Conservation (phyloP, 1,284 basidiomycete genomes). For the Sphaerobolus stellatus region DNA sequence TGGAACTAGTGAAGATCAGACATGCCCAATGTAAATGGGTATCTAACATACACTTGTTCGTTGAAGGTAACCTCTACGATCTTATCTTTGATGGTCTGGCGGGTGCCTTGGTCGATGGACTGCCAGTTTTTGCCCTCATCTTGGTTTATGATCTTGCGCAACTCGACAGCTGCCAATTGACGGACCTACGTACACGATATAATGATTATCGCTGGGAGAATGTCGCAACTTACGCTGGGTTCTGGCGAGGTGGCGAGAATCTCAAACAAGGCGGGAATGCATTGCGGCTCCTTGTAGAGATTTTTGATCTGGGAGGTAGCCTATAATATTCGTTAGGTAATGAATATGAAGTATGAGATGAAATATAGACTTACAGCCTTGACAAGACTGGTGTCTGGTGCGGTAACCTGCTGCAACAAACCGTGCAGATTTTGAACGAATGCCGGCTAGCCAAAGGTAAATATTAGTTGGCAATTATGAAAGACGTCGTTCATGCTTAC, state of each 20-base stretch:
- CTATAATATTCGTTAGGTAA: slow-evolving; percentile 41
- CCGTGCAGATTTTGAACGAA: slow-evolving; percentile 79
- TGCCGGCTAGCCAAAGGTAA: slow-evolving; percentile 46
- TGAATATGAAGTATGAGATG: slow-evolving; percentile 10
- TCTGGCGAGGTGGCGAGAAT: slow-evolving; percentile 87
- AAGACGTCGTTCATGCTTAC: neutral
- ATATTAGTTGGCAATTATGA: neutral
- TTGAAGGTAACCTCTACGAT: slow-evolving; percentile 78
- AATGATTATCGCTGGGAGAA: slow-evolving; percentile 19
- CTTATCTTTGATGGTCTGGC: slow-evolving; percentile 84
- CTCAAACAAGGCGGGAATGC: slow-evolving; percentile 88
- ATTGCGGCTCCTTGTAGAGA: slow-evolving; percentile 88
- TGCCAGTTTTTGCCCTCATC: slow-evolving; percentile 87
- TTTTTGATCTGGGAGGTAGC: slow-evolving; percentile 91
- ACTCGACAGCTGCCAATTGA: slow-evolving; percentile 97
- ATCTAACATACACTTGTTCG: slow-evolving; percentile 68
- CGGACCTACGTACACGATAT: slow-evolving; percentile 64
- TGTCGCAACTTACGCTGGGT: slow-evolving; percentile 36
- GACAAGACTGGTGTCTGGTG: slow-evolving; percentile 83
- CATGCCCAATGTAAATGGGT: slow-evolving; percentile 11
- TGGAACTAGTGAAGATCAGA: slow-evolving; percentile 51
- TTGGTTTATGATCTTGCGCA: slow-evolving; percentile 87
- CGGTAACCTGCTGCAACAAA: slow-evolving; percentile 81
- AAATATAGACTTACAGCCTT: slow-evolving; percentile 68
- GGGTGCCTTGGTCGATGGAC: slow-evolving; percentile 65